These are phyloP conservation scores for Fusarium illudens DNA, from an alignment of 2,329 filamentous ascomycete genomes.

Conservation along the genomic window DNA sequence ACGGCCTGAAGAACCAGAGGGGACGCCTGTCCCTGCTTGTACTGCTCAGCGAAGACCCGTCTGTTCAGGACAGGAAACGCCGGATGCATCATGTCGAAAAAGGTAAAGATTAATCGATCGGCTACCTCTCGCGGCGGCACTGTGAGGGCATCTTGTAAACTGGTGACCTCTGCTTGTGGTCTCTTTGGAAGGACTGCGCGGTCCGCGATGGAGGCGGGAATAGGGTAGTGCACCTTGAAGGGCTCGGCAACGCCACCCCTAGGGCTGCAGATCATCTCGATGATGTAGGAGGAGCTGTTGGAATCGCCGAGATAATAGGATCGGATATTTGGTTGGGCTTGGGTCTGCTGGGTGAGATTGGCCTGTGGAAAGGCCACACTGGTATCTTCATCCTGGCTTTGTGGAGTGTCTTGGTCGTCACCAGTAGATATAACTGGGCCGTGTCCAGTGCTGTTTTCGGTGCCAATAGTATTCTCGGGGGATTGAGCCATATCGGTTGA, in stretches of 20 bases:
- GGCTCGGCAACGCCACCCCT: conserved; percentile 26
- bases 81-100: conserved; percentile 24
- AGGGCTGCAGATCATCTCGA: conserved; percentile 30
- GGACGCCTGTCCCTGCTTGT: conserved; percentile 4
- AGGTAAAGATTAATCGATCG: conserved; percentile 9
- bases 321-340: neutral
- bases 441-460: neutral
- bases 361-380: neutral
- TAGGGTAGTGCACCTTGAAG: conserved; percentile 33
- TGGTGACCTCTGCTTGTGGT: conserved; percentile 1
- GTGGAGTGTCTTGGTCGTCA: neutral
- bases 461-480: neutral
- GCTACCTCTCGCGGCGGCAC: conserved; percentile 13
- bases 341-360: neutral
- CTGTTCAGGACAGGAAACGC: conserved; percentile 24
- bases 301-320: conserved; percentile 24
- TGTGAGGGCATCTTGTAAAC: conserved; percentile 13
- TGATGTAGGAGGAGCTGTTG: conserved; percentile 30
- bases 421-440: too few relatives aligned
- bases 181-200: conserved; percentile 4
- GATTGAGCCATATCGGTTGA: neutral
- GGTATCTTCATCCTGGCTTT: rapidly evolving
- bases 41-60: neutral
- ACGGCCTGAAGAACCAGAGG: conserved; percentile 16
- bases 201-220: conserved; percentile 28